These are phyloP conservation scores for Diaporthe helianthi DNA, from an alignment of 2,329 filamentous ascomycete genomes.

Conservation along the genomic window DNA sequence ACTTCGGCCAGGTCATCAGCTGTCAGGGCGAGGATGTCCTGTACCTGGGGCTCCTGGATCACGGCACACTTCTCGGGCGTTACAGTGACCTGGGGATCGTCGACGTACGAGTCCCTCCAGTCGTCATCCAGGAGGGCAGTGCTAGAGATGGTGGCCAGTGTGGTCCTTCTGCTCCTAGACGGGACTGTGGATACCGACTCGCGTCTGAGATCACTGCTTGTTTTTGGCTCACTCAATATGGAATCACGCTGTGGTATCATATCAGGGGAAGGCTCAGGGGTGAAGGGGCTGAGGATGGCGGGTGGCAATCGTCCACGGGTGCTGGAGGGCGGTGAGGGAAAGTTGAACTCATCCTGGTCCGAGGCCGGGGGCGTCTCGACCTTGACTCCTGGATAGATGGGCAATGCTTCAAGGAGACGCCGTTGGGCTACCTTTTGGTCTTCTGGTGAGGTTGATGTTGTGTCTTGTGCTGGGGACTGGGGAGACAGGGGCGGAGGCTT, in stretches of 20 bases:
- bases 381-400: conserved; percentile 32
- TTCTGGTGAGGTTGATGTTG: conserved; percentile 10
- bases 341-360: conserved; percentile 35
- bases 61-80: conserved; percentile 44
- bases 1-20: conserved; percentile 66
- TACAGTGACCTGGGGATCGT: conserved; percentile 37
- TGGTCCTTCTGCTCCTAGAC: conserved; percentile 29
- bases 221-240: conserved; percentile 28
- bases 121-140: conserved; percentile 32
- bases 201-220: conserved; percentile 25
- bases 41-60: conserved; percentile 58
- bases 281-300: conserved; percentile 21
- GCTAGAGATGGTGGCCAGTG: conserved; percentile 9
- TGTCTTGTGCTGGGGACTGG: conserved; percentile 16
- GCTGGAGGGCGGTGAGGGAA: conserved; percentile 29
- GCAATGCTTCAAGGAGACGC: conserved; percentile 34
- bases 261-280: conserved; percentile 34
- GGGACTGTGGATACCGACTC: conserved; percentile 8
- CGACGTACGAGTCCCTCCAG: conserved; percentile 31
- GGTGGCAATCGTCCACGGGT: conserved; percentile 27
- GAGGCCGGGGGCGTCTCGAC: conserved; percentile 36
- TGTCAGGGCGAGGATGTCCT: conserved; percentile 60
- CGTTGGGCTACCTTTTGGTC: conserved; percentile 18
- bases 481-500: not conserved
- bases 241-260: conserved; percentile 33